Evolutionary conservation across 176 grass and related monocot genomes (phyloP), one percentile per base, ranked within the genome.

Genomic region (Carex littledalei): DNA sequence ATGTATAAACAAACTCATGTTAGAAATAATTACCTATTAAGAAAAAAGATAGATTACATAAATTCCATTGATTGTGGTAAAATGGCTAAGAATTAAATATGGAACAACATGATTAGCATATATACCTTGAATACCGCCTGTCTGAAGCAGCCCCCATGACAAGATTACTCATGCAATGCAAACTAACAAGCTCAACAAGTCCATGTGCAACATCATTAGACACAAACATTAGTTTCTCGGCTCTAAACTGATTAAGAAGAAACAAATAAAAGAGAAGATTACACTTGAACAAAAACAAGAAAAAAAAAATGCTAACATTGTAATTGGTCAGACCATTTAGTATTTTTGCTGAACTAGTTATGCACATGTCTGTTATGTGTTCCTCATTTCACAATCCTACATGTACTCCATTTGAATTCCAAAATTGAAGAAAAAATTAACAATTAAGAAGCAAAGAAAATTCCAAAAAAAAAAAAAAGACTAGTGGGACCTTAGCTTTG

Each of bases 111-210:
- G 20, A 24, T 52, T 14, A 75, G 20, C 85, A 32, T n/a, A n/a
- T n/a, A n/a, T 87, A 94, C 93, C 78, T 94, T 24, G 87, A 87
- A 62, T 90, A 92, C 1, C 88, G 72, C 55, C 61, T 89, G 60
- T 94, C 93, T 65, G 90, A 85, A 20, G 88, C 90, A 41, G 86
- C 93, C 41, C 90, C 39, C 77, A 94, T 84, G 20, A 92, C 79
- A 68, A 94, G 67, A 74, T 87, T 87, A 16, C 73, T 79, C 54
- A 92, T 87, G 53, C 87, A 56, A 85, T 72, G 85, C 3, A 78
- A 10, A 31, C 4, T 18, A 82, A 94, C 78, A 16, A 92, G 87
- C 83, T 90, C 90, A 41, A 92, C 12, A 53, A 94, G 79, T 66
- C 86, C 93, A 0, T 69, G 50, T 31, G 55, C 79, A 69, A 81